Base-by-base conservation (phyloP, 345 rosid genomes). In the Eucalyptus marginata region DNA sequence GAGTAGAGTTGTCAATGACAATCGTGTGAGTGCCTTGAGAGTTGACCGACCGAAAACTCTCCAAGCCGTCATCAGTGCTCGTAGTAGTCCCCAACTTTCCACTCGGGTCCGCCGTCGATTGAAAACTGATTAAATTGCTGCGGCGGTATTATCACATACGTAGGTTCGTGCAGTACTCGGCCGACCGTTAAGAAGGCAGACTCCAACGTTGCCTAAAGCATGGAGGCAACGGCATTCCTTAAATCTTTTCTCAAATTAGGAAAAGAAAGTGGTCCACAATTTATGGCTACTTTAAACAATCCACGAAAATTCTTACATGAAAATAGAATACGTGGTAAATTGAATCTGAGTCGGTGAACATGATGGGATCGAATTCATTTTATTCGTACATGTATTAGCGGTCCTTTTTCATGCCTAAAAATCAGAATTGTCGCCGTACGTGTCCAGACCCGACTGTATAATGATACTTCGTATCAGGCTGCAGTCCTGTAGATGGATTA, bases 391-490 rank as follows among this genome's bases (percentile, higher is more conserved):
- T 10, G 81, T 36, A 71, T 71, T 27, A 56, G 62, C 13, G 13
- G 62, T 56, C 62, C 27, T 22, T 56, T 56, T 24, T 56, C 6
- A 9, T 56, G 24, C 27, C 62, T 56, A 8, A 56, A 56, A 29
- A 29, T n/a, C 9, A 29, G 71, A 62, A 62, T 13, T 29, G 71
- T 62, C 33, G 9, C 17, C 33, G 33, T 62, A 62, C 33, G 33
- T 62, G 36, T 62, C 71, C 17, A 29, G 18, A 62, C 18, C 18
- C 71, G 71, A 64, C 18, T 29, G 8, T n/a, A 7, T 4, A 64
- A 36, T 29, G 71, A 56, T 92, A 92, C 91, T 94, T 93, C 86
- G 93, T 90, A 51, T 91, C 93, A 86, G 86, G 89, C 94, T 93
- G 89, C 68, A 10, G 1, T 71, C 86, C 6, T 22, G 46, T 52